Conservation (phyloP, 371 early-diverging fungal species). For the Mortierella sp. region DNA sequence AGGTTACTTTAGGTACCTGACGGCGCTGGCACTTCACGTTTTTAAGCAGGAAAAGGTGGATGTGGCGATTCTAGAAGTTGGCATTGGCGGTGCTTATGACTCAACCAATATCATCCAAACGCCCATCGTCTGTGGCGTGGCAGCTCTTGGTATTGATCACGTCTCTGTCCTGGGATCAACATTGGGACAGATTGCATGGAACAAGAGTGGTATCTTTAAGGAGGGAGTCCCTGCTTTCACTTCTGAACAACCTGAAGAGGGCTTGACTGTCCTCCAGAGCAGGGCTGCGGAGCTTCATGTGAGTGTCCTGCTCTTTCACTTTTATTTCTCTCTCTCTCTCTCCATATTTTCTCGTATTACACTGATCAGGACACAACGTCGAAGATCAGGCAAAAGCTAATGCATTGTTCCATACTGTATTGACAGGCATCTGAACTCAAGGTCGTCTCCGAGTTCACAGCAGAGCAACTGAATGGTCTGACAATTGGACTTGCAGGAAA, state of each 20-base stretch:
- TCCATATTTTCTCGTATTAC: constrained; percentile 17
- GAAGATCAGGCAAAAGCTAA: too few species aligned
- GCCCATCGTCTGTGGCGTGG: constrained; percentile 84
- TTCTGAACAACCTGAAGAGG: constrained; percentile 76
- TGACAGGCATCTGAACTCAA: constrained; percentile 18
- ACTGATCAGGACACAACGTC: neutral
- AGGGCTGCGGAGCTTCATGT: constrained; percentile 77
- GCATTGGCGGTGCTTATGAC: constrained; percentile 89
- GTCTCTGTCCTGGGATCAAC: constrained; percentile 78
- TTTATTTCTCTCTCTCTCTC: constrained; percentile 19
- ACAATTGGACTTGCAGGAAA: constrained; percentile 70
- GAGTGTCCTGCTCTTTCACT: constrained; percentile 21
- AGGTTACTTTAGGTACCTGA: constrained; percentile 91
- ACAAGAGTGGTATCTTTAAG: constrained; percentile 95
- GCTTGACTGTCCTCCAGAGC: constrained; percentile 72
- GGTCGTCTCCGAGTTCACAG: constrained; percentile 25
- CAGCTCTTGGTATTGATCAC: constrained; percentile 87
- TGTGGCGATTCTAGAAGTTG: constrained; percentile 85
- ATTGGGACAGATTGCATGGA: constrained; percentile 89
- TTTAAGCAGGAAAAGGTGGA: constrained; percentile 88
- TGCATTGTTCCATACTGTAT: constrained; percentile 4
- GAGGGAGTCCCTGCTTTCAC: constrained; percentile 73
- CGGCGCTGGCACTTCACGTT: constrained; percentile 87
- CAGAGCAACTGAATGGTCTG: constrained; percentile 25
- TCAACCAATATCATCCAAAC: constrained; percentile 81